A percentile compares a stretch with the other conserved stretches of the same genome.
phyloP scores from a whole-genome alignment of 129 eudicot genomes.

The Artemisia argyi region DNA sequence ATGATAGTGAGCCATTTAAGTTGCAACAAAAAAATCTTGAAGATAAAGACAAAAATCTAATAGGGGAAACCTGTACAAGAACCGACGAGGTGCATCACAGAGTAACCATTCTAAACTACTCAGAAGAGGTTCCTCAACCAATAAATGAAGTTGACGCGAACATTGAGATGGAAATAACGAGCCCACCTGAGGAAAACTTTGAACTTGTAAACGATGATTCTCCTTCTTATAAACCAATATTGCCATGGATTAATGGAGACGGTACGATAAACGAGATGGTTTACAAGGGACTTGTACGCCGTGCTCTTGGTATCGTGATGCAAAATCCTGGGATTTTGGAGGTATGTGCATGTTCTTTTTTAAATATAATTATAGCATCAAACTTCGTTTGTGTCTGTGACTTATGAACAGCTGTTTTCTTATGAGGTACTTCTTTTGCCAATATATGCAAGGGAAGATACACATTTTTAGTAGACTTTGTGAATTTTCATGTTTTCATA shows the following conservation, averaged over 20 bases:
- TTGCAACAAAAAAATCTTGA: constrained; percentile 30
- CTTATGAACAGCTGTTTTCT: too few relatives aligned
- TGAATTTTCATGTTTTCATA: too few relatives aligned
- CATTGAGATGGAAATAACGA: constrained; percentile 28
- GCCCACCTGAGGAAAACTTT: constrained; percentile 17
- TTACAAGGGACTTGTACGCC: constrained; percentile 80
- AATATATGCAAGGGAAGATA: too few relatives aligned
- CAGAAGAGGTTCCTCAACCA: constrained; percentile 26
- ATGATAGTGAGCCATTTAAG: constrained; percentile 28
- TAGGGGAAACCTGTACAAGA: constrained; percentile 7
- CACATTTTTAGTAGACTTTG: too few relatives aligned
- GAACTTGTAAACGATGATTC: constrained; percentile 28
- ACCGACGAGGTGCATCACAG: constrained; percentile 26
- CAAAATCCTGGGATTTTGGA: constrained; percentile 92
- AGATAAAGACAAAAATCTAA: constrained; percentile 13
- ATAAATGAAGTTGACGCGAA: constrained; percentile 23
- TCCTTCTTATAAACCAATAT: constrained; percentile 51
- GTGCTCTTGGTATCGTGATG: constrained; percentile 82
- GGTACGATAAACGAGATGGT: constrained; percentile 74
- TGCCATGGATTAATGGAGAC: constrained; percentile 98
- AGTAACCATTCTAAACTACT: constrained; percentile 32
- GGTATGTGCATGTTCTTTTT: constrained; percentile 39
- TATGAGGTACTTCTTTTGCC: too few relatives aligned
- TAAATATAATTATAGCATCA: not conserved
- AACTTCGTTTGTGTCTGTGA: too few relatives aligned